Evolutionary conservation across 139 green algal species (phyloP), one percentile per base, ranked within the genome.

Genomic region (Chlorella sp.): DNA sequence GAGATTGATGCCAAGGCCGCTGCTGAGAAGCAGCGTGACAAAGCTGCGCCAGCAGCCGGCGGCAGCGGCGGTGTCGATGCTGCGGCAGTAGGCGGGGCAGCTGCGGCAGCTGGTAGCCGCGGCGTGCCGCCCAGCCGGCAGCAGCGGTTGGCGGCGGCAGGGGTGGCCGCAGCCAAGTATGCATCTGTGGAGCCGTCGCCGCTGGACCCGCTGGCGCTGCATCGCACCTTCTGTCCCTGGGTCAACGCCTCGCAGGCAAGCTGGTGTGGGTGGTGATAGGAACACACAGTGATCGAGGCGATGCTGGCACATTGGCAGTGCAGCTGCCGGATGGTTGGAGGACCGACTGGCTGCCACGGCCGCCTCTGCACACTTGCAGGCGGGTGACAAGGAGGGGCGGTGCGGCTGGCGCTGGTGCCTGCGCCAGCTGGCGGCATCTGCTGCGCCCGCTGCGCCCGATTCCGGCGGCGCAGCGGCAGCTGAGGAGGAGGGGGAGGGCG

Each of bases 221-320:
- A 91, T 74, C 80, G 88, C 30, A 38, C 70, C 40, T 90, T 86
- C 73, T 91, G 88, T 81, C 88, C 88, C 16, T 91, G 88, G 88
- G 85, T 91, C 58, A 87, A 82, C 62, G 34, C 67, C 73, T 60
- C 24, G 20, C 82, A 86, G 75, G 68, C 43, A 80, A 80, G 73
- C 28, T 6, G 32, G 0, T 48, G 32, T 56, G 40, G 34, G 13
- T 28, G 26, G 46, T 54, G 46, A 11, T 54, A 11, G 46, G 7
- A 11, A 7, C 7, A n/a, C n/a, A n/a, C n/a, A n/a, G n/a, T n/a
- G n/a, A n/a, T n/a, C n/a, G n/a, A n/a, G n/a, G n/a, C n/a, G n/a
- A n/a, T n/a, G n/a, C n/a, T n/a, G n/a, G n/a, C n/a, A n/a, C n/a
- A n/a, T n/a, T n/a, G n/a, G n/a, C n/a, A n/a, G n/a, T n/a, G n/a